These are phyloP conservation scores for Nitzschia sp. DNA, from an alignment of 108 stramenopile species.

Conservation along the genomic window DNA sequence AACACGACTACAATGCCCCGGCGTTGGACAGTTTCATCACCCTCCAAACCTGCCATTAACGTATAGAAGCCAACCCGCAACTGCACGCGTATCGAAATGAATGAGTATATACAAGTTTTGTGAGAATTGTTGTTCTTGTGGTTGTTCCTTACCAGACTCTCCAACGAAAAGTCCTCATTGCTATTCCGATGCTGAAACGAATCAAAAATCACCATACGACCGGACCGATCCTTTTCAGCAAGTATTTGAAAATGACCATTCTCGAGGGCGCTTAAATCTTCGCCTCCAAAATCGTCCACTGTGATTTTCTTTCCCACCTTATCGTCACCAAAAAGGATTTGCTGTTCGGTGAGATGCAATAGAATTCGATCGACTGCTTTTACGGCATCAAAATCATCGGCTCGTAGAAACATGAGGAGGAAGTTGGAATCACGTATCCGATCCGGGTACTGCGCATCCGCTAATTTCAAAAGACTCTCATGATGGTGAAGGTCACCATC, in stretches of 20 bases:
- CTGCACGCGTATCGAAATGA: neutral
- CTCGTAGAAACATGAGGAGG: slow-evolving; percentile 12
- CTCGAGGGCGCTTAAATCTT: neutral
- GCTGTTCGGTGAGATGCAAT: neutral
- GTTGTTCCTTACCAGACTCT: neutral
- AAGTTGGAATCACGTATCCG: neutral
- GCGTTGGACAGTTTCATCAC: neutral
- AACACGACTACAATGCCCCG: neutral
- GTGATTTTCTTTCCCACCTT: slow-evolving; percentile 7
- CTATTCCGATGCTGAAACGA: neutral
- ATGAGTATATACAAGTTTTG: neutral
- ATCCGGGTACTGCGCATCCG: neutral
- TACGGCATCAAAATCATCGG: neutral
- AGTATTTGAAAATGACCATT: slow-evolving; percentile 9
- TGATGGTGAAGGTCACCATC: neutral
- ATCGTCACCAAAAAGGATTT: neutral
- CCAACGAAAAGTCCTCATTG: neutral
- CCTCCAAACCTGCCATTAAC: slow-evolving; percentile 8
- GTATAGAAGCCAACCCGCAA: neutral
- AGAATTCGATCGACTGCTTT: slow-evolving; percentile 4
- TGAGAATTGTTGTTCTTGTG: neutral
- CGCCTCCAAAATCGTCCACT: slow-evolving; percentile 2
- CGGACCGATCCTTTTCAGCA: slow-evolving; percentile 4
- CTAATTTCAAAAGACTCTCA: neutral
- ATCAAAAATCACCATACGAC: slow-evolving; percentile 12